phyloP scores from a whole-genome alignment of 768 basidiomycete species.

The Lentinula aciculospora region DNA sequence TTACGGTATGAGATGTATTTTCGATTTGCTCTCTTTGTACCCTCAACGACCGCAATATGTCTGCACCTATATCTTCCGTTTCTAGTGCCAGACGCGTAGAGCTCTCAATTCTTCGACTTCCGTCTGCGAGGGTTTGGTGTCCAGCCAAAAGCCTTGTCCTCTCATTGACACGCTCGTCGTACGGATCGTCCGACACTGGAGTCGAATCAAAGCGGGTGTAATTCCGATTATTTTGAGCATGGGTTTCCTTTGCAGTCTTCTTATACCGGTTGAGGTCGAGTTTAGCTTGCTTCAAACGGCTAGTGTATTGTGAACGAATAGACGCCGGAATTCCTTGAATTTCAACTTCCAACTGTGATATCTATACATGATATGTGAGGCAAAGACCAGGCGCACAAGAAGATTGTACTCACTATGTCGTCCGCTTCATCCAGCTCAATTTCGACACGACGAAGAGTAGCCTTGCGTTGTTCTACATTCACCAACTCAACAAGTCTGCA shows the following conservation, averaged over 20 bases:
- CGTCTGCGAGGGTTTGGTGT: constrained; percentile 68
- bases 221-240: constrained; percentile 56
- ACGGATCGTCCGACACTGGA: constrained; percentile 63
- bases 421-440: constrained; percentile 93
- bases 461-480: constrained; percentile 70
- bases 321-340: constrained; percentile 86
- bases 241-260: constrained; percentile 69
- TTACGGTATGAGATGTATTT: constrained; percentile 76
- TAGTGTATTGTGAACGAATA: constrained; percentile 62
- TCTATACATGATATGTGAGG: constrained; percentile 33
- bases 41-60: constrained; percentile 75
- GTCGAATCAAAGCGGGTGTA: constrained; percentile 41
- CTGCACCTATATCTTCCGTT: constrained; percentile 87
- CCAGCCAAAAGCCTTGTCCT: constrained; percentile 70
- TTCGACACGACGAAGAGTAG: constrained; percentile 73
- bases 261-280: constrained; percentile 69
- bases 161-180: constrained; percentile 50
- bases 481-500: neutral
- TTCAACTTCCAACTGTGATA: constrained; percentile 93
- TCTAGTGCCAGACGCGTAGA: constrained; percentile 87
- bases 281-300: constrained; percentile 65
- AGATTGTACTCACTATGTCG: constrained; percentile 63
- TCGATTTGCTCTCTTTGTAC: constrained; percentile 89
- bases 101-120: constrained; percentile 65
- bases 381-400: neutral